Percentiles rank a stretch among this genome's conserved stretches.
Evolutionary conservation across 441 rosid genomes (phyloP).

Genomic region (Breynia disticha): DNA sequence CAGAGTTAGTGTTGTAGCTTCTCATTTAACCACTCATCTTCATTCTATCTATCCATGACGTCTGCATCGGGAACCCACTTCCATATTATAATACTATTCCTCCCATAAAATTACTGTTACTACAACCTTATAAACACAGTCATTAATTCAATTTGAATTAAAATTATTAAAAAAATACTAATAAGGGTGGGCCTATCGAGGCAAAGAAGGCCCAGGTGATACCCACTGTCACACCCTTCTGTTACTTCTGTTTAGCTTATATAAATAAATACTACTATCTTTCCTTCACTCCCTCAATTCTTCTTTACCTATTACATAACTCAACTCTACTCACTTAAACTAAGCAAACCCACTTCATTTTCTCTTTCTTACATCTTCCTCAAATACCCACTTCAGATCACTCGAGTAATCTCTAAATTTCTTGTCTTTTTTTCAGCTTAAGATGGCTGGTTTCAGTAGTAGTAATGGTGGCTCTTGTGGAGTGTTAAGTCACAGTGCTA

Average conservation of each 20-base stretch:
- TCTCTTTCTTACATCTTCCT: not conserved
- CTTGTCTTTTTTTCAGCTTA: not conserved
- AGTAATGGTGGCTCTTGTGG: not conserved
- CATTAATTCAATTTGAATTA: not conserved
- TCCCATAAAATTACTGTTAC: constrained; percentile 1
- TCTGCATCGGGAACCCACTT: constrained; percentile 30
- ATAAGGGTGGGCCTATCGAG: constrained; percentile 39
- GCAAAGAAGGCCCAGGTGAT: constrained; percentile 47
- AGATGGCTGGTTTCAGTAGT: not conserved
- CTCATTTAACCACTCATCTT: constrained; percentile 11
- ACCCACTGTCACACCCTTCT: constrained; percentile 53
- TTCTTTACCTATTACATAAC: constrained; percentile 1
- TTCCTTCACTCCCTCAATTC: constrained; percentile 12
- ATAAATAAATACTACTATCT: constrained; percentile 44
- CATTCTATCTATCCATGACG: constrained; percentile 27
- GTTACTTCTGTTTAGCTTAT: constrained; percentile 13
- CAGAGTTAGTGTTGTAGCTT: constrained; percentile 9
- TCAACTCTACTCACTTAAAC: not conserved
- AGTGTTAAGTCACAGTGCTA: constrained; percentile 16
- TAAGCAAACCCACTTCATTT: constrained; percentile 2
- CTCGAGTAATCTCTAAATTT: too few species aligned
- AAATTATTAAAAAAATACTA: constrained; percentile 1
- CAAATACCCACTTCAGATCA: not conserved
- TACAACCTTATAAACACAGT: too few species aligned
- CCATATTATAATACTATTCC: not conserved